Evolutionary conservation across 2,329 filamentous ascomycete genomes (phyloP), one percentile per base, ranked within the genome.

Genomic region (Cercospora sp.): DNA sequence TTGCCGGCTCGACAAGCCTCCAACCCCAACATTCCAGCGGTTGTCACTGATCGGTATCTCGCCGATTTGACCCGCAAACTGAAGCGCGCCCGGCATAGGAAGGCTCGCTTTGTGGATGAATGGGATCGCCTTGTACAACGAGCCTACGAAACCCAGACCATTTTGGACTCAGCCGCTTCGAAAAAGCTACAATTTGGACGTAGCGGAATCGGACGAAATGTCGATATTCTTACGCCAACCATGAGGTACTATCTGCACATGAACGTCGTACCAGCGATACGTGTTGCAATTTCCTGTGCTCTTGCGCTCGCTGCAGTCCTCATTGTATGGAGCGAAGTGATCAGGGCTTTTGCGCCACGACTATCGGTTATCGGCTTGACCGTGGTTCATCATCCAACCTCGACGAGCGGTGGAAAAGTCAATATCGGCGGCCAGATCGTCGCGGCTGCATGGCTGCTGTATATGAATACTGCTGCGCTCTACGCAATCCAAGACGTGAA

Each of bases 391-490:
- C 91, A 94, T 71, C 90, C 90, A 78, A 88, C 89, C 49, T 87
- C 89, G 5, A 66, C 67, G 18, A 63, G 28, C 10, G 87, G 88
- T 66, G 90, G 90, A 28, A 89, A 91, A 66, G 89, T 98, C 69
- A 92, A 92, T 18, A 93, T 98, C 73, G 90, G 90, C 2, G 93
- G 93, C 4, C 95, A 99, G 78, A 79, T 93, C 55, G 90, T 94
- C 60, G 91, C 94, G 0, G 90, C 93, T 2, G 83, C 88, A 13
- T 99, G 95, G 95, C 90, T 99, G 69, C 85, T 94, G 66, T 99
- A 99, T 83, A 99, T 99, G 95, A 97, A 92, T 79, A 85, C 91
- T 13, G 93, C 93, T 58, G 93, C 95, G 5, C 87, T 98, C 61
- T 91, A 89, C 66, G 94, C 93, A 7, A 90, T 99, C 76, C 93